Evolutionary conservation across 495 filamentous ascomycete genomes (phyloP).

Genomic region (Aspergillus egyptiacus): DNA sequence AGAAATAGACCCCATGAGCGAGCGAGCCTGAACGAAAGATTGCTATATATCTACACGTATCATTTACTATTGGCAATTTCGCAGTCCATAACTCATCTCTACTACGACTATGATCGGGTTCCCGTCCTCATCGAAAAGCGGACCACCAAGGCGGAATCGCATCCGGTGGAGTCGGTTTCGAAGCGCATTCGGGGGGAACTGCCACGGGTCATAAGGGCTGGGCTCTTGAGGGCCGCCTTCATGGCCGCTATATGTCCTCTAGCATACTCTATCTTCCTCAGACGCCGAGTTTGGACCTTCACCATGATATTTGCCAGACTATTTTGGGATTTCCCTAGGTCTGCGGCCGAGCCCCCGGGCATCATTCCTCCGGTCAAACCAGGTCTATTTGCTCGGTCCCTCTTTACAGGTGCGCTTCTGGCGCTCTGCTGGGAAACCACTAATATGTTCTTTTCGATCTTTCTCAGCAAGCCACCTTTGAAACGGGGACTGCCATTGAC

Average conservation of each 20-base stretch:
- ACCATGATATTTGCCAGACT: constrained; percentile 62
- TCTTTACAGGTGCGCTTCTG: constrained; percentile 60
- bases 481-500: constrained; percentile 82
- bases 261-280: constrained; percentile 60
- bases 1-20: constrained; percentile 55
- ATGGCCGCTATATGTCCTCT: constrained; percentile 43
- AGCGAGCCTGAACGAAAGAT: constrained; percentile 76
- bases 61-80: constrained; percentile 60
- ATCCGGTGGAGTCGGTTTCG: constrained; percentile 29
- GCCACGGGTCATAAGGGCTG: constrained; percentile 21
- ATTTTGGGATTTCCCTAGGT: constrained; percentile 67
- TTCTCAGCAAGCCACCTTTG: constrained; percentile 72
- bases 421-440: constrained; percentile 65
- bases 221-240: constrained; percentile 37
- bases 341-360: constrained; percentile 52
- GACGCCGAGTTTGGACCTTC: constrained; percentile 58
- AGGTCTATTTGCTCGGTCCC: constrained; percentile 52
- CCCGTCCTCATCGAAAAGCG: constrained; percentile 45
- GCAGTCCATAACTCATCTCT: constrained; percentile 66
- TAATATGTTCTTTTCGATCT: constrained; percentile 69
- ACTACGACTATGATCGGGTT: constrained; percentile 67
- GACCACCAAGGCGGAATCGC: constrained; percentile 28
- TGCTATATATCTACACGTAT: constrained; percentile 71
- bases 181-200: constrained; percentile 29
- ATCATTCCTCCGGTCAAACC: constrained; percentile 52